These are phyloP conservation scores for Penicillium angulare DNA, from an alignment of 495 filamentous ascomycete species.

Conservation along the genomic window DNA sequence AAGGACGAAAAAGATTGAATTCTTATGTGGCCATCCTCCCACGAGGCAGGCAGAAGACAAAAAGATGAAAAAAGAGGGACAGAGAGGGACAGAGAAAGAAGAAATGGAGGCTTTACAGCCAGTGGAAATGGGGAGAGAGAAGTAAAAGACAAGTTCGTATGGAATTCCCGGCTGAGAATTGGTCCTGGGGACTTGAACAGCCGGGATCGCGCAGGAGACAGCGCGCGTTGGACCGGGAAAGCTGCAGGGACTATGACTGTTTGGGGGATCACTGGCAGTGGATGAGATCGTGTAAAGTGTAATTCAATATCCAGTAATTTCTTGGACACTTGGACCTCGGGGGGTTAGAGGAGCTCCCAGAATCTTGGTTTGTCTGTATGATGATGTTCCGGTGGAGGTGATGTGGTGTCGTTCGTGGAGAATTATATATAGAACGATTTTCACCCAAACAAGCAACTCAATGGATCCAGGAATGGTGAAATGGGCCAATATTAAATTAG, in stretches of 20 bases:
- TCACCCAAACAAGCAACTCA: too few relatives aligned
- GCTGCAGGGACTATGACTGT: conserved; percentile 39
- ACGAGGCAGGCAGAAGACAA: conserved; percentile 7
- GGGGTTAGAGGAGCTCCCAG: too few relatives aligned
- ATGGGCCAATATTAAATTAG: conserved; percentile 12
- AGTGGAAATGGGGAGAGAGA: conserved; percentile 17
- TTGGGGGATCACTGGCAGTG: conserved; percentile 5
- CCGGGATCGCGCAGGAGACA: conserved; percentile 38
- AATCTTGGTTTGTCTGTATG: too few relatives aligned
- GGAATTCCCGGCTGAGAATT: conserved; percentile 16
- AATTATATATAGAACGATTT: too few relatives aligned
- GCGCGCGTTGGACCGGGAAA: conserved; percentile 27
- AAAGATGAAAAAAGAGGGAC: conserved; percentile 7
- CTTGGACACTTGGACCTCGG: too few relatives aligned
- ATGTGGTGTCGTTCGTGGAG: too few relatives aligned
- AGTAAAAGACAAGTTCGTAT: conserved; percentile 20
- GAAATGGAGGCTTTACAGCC: conserved; percentile 22
- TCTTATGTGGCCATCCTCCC: conserved; percentile 18
- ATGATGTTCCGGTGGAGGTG: too few relatives aligned
- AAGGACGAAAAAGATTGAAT: neutral
- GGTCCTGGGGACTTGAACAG: conserved; percentile 33
- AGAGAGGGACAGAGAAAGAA: too few relatives aligned
- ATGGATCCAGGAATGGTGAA: too few relatives aligned
- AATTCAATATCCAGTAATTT: too few relatives aligned
- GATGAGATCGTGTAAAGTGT: neutral